phyloP scores from a whole-genome alignment of 495 filamentous ascomycete genomes.

The Neurospora sp. region DNA sequence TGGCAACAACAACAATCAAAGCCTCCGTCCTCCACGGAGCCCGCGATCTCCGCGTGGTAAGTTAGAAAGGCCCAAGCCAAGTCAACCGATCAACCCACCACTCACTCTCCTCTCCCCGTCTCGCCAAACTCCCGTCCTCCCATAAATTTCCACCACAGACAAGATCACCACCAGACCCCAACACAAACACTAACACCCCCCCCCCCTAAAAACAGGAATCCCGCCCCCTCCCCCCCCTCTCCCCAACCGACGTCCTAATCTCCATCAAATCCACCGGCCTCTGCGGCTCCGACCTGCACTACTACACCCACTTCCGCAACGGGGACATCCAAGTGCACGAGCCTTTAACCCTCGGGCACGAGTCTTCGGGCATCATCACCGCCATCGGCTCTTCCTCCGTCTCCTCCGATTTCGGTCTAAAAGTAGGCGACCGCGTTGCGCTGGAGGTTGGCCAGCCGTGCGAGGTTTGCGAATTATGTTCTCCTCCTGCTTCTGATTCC shows the following conservation, averaged over 20 bases:
- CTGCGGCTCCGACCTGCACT: slow-evolving; percentile 62
- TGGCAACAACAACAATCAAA: slow-evolving; percentile 25
- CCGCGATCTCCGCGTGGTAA: slow-evolving; percentile 56
- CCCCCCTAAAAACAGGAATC: slow-evolving; percentile 28
- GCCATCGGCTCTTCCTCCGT: slow-evolving; percentile 39
- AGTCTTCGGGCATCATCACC: slow-evolving; percentile 47
- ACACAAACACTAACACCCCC: not conserved
- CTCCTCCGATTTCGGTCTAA: slow-evolving; percentile 17
- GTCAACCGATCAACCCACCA: too few species aligned
- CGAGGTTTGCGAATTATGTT: slow-evolving; percentile 54
- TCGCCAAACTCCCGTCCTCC: not conserved
- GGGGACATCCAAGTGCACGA: slow-evolving; percentile 55
- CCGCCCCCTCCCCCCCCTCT: slow-evolving; percentile 31
- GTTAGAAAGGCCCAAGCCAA: slow-evolving; percentile 2
- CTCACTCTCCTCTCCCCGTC: not conserved
- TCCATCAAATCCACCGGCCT: slow-evolving; percentile 50
- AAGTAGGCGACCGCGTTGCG: slow-evolving; percentile 62
- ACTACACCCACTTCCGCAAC: slow-evolving; percentile 57
- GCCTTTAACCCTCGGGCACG: slow-evolving; percentile 53
- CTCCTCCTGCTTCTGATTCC: not conserved
- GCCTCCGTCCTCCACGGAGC: slow-evolving; percentile 63
- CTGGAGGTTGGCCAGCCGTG: slow-evolving; percentile 82
- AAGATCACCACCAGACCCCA: not conserved
- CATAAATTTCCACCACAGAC: too few species aligned
- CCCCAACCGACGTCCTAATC: slow-evolving; percentile 45